These are phyloP conservation scores for Irpex lacteus DNA, from an alignment of 1,284 basidiomycete genomes.

Conservation along the genomic window DNA sequence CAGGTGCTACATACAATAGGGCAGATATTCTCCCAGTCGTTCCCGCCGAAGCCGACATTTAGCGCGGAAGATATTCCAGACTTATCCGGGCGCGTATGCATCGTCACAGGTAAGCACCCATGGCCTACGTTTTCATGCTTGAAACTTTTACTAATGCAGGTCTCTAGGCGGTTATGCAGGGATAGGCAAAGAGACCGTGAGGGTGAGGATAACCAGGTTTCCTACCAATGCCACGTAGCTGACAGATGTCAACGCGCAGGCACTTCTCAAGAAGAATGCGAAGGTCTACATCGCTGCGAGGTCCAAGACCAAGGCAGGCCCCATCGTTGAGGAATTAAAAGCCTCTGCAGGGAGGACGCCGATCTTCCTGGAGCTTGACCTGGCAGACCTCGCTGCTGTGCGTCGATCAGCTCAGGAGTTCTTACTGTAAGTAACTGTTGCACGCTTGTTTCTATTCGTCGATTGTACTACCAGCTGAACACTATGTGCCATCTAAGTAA, in stretches of 20 bases:
- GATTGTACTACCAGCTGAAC: no score
- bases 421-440: constrained; percentile 21
- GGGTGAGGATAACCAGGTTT: constrained; percentile 6
- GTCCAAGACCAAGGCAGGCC: constrained; percentile 34
- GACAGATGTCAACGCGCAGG: neutral
- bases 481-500: constrained; percentile 30
- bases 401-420: constrained; percentile 41
- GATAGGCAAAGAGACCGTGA: constrained; percentile 35
- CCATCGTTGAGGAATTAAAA: constrained; percentile 43
- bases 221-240: neutral
- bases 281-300: constrained; percentile 52
- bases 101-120: constrained; percentile 34
- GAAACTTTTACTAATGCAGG: neutral
- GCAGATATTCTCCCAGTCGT: constrained; percentile 14
- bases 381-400: constrained; percentile 42
- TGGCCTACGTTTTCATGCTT: neutral
- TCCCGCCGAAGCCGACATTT: constrained; percentile 32
- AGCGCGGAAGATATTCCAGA: constrained; percentile 32
- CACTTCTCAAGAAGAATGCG: constrained; percentile 40
- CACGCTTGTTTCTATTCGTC: no score
- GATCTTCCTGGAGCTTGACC: constrained; percentile 45
- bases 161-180: constrained; percentile 37
- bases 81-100: constrained; percentile 34
- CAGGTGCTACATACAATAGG: neutral
- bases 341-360: constrained; percentile 32